Conservation (phyloP, 805 yeast species). For the Metschnikowia rubicola region DNA sequence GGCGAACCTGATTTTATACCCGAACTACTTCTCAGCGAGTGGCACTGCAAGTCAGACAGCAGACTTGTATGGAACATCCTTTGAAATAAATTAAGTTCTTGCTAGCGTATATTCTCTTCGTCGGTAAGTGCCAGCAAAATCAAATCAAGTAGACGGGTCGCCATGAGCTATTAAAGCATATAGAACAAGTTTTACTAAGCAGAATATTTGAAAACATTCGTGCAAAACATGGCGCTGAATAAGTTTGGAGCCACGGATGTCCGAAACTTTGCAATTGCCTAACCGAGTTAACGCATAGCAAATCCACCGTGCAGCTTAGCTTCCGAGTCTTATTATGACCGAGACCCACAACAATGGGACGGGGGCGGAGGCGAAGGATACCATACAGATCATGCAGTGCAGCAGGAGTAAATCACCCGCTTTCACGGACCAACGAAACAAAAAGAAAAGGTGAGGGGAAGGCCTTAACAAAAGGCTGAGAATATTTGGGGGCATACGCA, state of each 20-base stretch:
- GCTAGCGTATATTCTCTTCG: neutral
- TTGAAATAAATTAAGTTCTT: neutral
- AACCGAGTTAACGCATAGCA: constrained; percentile 11
- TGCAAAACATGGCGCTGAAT: constrained; percentile 6
- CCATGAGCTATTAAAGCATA: constrained; percentile 10
- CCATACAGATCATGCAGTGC: constrained; percentile 3
- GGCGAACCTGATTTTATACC: constrained; percentile 7
- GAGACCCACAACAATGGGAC: constrained; percentile 7
- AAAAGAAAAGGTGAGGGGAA: constrained; percentile 3
- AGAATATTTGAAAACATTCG: constrained; percentile 3
- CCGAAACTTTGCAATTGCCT: constrained; percentile 9
- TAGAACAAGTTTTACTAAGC: constrained; percentile 2
- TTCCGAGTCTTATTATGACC: constrained; percentile 5
- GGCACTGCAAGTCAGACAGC: constrained; percentile 11
- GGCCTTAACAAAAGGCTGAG: neutral
- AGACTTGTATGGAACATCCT: constrained; percentile 7
- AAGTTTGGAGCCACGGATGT: constrained; percentile 3
- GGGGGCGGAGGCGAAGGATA: constrained; percentile 5
- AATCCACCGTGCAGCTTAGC: constrained; percentile 8
- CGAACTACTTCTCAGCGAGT: constrained; percentile 9
- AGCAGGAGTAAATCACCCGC: constrained; percentile 3
- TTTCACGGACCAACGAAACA: neutral
- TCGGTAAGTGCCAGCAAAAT: neutral
- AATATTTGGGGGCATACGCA: neutral
- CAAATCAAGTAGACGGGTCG: constrained; percentile 1